Evolutionary conservation across 129 eudicot species (phyloP).

Genomic region (Chrysanthemum seticuspe): DNA sequence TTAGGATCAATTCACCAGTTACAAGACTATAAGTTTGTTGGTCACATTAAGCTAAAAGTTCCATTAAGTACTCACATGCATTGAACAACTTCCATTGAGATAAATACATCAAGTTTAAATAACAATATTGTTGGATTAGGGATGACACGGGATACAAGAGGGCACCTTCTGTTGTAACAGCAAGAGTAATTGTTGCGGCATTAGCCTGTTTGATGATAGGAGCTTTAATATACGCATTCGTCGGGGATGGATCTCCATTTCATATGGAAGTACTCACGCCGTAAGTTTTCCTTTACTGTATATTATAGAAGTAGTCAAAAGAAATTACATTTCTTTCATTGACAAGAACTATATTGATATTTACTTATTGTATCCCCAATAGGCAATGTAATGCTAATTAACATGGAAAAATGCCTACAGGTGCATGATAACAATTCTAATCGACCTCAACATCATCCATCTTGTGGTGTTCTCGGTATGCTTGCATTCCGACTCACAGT

Average conservation of each 20-base stretch:
- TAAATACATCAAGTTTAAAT: neutral
- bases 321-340: no score
- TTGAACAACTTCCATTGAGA: neutral
- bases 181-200: neutral
- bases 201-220: neutral
- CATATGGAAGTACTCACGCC: neutral
- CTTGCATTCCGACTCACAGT: neutral
- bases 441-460: neutral
- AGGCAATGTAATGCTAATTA: no score
- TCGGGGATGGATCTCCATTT: slow-evolving; percentile 7
- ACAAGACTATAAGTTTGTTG: no score
- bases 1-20: no score
- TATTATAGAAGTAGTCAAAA: no score
- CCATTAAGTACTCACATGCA: no score
- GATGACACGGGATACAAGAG: neutral
- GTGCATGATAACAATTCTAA: neutral
- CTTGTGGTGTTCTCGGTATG: neutral
- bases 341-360: no score
- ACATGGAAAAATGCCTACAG: neutral
- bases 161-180: slow-evolving; percentile 1
- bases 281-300: neutral
- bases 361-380: no score
- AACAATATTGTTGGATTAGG: neutral
- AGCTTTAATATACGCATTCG: neutral
- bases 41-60: no score